phyloP scores from a whole-genome alignment of 129 eudicot species.

The Tanacetum coccineum region DNA sequence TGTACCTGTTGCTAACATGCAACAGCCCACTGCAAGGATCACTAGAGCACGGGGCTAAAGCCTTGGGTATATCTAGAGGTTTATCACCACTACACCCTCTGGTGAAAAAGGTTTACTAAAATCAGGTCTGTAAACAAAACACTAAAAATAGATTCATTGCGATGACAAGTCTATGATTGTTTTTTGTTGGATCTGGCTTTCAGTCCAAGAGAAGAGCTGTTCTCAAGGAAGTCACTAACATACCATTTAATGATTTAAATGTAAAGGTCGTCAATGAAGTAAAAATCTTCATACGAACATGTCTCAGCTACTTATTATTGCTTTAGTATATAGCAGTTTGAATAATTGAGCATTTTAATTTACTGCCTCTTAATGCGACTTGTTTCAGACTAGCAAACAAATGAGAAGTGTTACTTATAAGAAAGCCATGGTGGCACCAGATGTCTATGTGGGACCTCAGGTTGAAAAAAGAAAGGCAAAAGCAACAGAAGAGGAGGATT shows the following conservation, averaged over 20 bases:
- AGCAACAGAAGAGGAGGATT: slow-evolving; percentile 34
- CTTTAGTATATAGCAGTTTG: neutral
- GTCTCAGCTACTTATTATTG: neutral
- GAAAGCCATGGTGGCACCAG: too few species aligned
- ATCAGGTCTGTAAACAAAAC: slow-evolving; percentile 31
- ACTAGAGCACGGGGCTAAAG: slow-evolving; percentile 87
- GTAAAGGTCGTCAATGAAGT: slow-evolving; percentile 29
- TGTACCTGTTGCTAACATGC: slow-evolving; percentile 32
- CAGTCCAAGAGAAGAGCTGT: slow-evolving; percentile 77
- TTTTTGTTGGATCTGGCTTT: slow-evolving; percentile 23
- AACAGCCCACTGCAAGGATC: slow-evolving; percentile 48
- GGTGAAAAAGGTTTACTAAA: slow-evolving; percentile 33
- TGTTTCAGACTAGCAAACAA: too few species aligned
- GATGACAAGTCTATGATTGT: slow-evolving; percentile 43
- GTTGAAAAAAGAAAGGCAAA: slow-evolving; percentile 28
- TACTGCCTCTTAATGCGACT: too few species aligned
- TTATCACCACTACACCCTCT: slow-evolving; percentile 52
- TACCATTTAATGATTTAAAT: slow-evolving; percentile 34
- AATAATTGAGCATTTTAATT: neutral
- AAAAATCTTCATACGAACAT: slow-evolving; percentile 37
- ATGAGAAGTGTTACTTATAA: too few species aligned
- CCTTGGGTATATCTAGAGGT: slow-evolving; percentile 44
- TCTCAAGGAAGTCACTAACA: slow-evolving; percentile 73
- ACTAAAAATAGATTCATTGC: slow-evolving; percentile 54
- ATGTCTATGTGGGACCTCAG: slow-evolving; percentile 12